These are phyloP conservation scores for Candida smagusa DNA, from an alignment of 1,139 yeast species.

Conservation along the genomic window DNA sequence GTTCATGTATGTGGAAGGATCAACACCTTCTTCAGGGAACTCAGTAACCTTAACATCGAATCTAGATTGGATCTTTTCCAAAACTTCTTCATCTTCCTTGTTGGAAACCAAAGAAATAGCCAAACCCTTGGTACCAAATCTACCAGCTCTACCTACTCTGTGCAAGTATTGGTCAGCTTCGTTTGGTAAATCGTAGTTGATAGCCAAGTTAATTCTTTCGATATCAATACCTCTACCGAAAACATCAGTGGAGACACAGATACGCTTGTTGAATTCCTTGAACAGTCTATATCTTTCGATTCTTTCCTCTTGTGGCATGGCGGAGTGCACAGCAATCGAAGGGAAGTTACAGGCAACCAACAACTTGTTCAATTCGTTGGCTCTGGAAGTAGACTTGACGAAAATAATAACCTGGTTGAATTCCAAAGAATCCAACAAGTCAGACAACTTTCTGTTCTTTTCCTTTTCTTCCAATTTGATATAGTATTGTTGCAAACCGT, in stretches of 20 bases:
- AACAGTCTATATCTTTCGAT: constrained; percentile 93
- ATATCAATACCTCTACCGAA: constrained; percentile 99
- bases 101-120: constrained; percentile 87
- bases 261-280: constrained; percentile 98
- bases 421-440: constrained; percentile 88
- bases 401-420: constrained; percentile 98
- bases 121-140: constrained; percentile 98
- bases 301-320: constrained; percentile 96
- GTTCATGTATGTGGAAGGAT: constrained; percentile 97
- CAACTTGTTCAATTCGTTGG: constrained; percentile 85
- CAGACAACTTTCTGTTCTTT: constrained; percentile 91
- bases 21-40: constrained; percentile 98
- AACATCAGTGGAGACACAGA: constrained; percentile 97
- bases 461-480: constrained; percentile 86
- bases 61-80: constrained; percentile 93
- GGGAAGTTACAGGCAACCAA: constrained; percentile 95
- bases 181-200: constrained; percentile 86
- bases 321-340: constrained; percentile 94
- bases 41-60: constrained; percentile 93
- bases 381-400: constrained; percentile 89
- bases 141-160: constrained; percentile 99
- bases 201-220: constrained; percentile 96
- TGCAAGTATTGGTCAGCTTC: constrained; percentile 98
- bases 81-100: constrained; percentile 84
- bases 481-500: constrained; percentile 96